Conservation (phyloP, 192 early-diverging fungal species). For the Paraglomus brasilianum region DNA sequence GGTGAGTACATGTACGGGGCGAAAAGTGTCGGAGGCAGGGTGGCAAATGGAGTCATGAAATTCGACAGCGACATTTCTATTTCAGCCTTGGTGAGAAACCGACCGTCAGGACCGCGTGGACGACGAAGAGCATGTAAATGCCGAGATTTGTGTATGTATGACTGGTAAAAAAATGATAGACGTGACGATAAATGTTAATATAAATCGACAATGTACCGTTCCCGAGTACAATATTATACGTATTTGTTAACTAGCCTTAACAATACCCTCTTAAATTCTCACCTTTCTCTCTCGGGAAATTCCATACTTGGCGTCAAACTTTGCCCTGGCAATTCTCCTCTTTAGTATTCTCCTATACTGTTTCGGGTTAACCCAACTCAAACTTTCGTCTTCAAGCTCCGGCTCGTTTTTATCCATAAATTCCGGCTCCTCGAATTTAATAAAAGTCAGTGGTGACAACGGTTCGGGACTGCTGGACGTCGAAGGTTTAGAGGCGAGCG, state of each 20-base stretch:
- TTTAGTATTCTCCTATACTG: slow-evolving; percentile 94
- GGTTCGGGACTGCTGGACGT: too few species aligned
- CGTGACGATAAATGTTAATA: background rate
- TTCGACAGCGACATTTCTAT: slow-evolving; percentile 33
- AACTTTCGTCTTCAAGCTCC: too few species aligned
- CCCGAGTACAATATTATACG: background rate
- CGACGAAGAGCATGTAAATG: slow-evolving; percentile 96
- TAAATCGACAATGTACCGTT: background rate
- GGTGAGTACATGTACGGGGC: too few species aligned
- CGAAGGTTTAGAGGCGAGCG: too few species aligned
- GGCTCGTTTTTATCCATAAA: too few species aligned
- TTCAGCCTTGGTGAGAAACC: slow-evolving; percentile 71
- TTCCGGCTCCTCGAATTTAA: too few species aligned
- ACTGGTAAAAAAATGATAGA: slow-evolving; percentile 41
- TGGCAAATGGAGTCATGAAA: too few species aligned
- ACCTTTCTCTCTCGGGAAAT: slow-evolving; percentile 21
- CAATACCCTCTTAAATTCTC: background rate
- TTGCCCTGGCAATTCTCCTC: slow-evolving; percentile 84
- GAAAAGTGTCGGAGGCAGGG: too few species aligned
- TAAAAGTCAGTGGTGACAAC: too few species aligned
- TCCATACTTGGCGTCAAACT: slow-evolving; percentile 69
- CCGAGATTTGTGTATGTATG: slow-evolving; percentile 94
- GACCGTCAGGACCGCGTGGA: slow-evolving; percentile 93
- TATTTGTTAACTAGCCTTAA: background rate
- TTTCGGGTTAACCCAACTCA: slow-evolving; percentile 19